Percentiles rank a stretch among this genome's conserved stretches.
phyloP scores from a whole-genome alignment of 2,329 filamentous ascomycete genomes.

The Fusarium sp. region DNA sequence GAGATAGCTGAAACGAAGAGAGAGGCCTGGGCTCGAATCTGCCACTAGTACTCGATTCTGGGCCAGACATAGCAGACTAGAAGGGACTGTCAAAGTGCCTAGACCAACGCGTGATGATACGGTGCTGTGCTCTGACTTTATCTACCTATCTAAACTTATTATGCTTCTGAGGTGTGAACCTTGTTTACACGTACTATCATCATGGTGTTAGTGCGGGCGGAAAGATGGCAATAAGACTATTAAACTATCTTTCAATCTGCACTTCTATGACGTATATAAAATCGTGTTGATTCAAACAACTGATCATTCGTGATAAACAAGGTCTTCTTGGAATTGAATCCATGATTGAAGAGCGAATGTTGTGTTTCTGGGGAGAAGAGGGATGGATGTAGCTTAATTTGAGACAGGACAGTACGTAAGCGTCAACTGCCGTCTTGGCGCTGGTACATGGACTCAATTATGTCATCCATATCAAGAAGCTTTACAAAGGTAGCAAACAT shows the following conservation, averaged over 20 bases:
- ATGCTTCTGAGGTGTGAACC: constrained; percentile 43
- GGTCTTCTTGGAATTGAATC: background rate
- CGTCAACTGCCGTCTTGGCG: constrained; percentile 31
- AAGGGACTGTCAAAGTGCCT: constrained; percentile 11
- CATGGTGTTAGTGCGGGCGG: background rate
- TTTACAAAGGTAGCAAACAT: background rate
- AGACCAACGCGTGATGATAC: constrained; percentile 5
- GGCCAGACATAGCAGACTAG: background rate
- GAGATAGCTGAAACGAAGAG: background rate
- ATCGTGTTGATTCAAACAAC: background rate
- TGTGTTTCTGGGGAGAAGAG: background rate
- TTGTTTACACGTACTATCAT: constrained; percentile 24
- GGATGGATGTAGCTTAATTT: constrained; percentile 1
- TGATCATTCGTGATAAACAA: background rate
- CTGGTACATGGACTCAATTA: constrained; percentile 19
- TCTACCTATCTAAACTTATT: background rate
- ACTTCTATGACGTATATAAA: background rate
- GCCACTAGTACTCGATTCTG: constrained; percentile 8
- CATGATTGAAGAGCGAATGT: background rate
- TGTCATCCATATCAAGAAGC: constrained; percentile 27
- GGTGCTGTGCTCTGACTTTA: background rate
- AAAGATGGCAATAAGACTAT: background rate
- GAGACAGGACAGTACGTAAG: constrained; percentile 24
- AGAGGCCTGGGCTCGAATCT: constrained; percentile 4
- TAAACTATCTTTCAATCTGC: background rate